Percentiles rank a stretch among this genome's conserved stretches.
Evolutionary conservation across 2,329 filamentous ascomycete species (phyloP).

Genomic region (Penicillium sp.): DNA sequence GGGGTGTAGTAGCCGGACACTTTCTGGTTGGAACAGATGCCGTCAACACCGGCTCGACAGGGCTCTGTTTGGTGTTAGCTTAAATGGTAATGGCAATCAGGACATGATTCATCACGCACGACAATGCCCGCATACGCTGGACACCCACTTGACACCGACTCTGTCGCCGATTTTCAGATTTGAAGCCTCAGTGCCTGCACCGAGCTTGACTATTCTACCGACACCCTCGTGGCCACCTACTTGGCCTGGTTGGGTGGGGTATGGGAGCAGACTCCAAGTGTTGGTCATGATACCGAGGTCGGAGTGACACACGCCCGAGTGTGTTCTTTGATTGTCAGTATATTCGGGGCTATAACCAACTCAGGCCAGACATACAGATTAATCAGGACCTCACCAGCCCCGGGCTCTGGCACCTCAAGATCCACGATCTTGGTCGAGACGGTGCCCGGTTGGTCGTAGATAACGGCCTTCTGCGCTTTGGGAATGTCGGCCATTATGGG

Average conservation of each 20-base stretch:
- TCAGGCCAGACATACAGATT: conserved; percentile 52
- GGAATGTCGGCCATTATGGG: conserved; percentile 43
- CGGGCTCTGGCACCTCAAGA: conserved; percentile 65
- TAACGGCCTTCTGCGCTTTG: conserved; percentile 62
- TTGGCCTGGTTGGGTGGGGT: conserved; percentile 61
- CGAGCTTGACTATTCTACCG: conserved; percentile 65
- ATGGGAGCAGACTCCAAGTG: conserved; percentile 57
- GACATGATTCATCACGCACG: conserved; percentile 30
- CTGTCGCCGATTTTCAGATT: conserved; percentile 64
- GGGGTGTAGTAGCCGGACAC: conserved; percentile 68
- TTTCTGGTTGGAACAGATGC: conserved; percentile 57
- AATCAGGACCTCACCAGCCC: conserved; percentile 62
- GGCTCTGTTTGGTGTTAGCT: conserved; percentile 32
- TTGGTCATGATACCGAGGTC: conserved; percentile 60
- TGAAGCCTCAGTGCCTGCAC: conserved; percentile 58
- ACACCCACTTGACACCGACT: conserved; percentile 70
- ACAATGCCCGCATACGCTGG: conserved; percentile 57
- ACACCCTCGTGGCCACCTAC: conserved; percentile 71
- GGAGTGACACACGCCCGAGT: conserved; percentile 66
- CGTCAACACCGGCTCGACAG: conserved; percentile 58
- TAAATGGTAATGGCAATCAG: not conserved
- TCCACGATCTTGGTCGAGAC: conserved; percentile 66
- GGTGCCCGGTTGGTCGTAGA: conserved; percentile 67
- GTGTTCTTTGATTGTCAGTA: conserved; percentile 45
- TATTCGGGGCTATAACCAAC: not conserved